Conservation (phyloP, 306 rosid genomes). For the Abrus pulchellus region DNA sequence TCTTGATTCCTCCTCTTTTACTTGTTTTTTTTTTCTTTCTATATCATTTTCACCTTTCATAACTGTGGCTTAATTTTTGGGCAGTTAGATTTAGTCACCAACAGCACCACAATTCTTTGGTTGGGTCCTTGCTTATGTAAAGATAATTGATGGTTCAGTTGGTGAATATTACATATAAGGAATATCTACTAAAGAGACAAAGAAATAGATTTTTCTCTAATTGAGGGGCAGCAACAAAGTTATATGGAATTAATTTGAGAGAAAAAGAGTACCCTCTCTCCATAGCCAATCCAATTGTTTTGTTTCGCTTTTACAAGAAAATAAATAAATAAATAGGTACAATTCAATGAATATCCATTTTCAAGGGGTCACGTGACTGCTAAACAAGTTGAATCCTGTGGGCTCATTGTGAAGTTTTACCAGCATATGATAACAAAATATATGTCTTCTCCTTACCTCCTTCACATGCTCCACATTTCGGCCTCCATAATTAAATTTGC, state of each 20-base stretch:
- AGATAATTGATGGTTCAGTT: constrained; percentile 14
- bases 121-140: constrained; percentile 36
- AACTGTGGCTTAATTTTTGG: constrained; percentile 16
- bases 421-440: not conserved
- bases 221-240: constrained; percentile 33
- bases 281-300: constrained; percentile 41
- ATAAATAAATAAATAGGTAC: constrained; percentile 24
- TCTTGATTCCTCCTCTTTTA: constrained; percentile 5
- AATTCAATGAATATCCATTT: constrained; percentile 50
- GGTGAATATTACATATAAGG: constrained; percentile 34
- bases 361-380: constrained; percentile 60
- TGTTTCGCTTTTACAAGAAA: constrained; percentile 43
- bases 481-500: constrained; percentile 6
- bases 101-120: constrained; percentile 35
- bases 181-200: constrained; percentile 39
- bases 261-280: not conserved
- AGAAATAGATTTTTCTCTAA: constrained; percentile 31
- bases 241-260: constrained; percentile 12
- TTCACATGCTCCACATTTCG: constrained; percentile 57
- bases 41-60: constrained; percentile 3
- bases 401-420: not conserved
- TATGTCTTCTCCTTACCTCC: constrained; percentile 29
- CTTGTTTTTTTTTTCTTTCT: not conserved
- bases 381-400: constrained; percentile 4
- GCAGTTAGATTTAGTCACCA: not conserved